phyloP scores from a whole-genome alignment of 2,329 filamentous ascomycete genomes.

The Xylaria arbuscula region DNA sequence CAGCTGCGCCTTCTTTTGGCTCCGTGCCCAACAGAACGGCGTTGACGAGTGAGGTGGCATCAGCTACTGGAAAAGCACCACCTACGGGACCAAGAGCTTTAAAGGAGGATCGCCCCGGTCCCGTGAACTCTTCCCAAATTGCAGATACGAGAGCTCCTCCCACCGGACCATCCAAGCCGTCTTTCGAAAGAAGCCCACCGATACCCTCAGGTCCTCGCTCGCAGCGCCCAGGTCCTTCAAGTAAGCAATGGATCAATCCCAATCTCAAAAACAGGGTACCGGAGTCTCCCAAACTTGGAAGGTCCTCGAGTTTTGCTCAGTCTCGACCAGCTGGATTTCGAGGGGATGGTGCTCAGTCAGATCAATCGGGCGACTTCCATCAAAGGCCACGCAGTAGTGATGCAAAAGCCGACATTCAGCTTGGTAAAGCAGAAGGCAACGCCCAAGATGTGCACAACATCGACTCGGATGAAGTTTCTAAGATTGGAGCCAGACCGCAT shows the following conservation, averaged over 20 bases:
- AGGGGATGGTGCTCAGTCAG: conserved; percentile 52
- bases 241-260: conserved; percentile 71
- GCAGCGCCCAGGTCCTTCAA: conserved; percentile 63
- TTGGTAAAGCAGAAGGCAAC: conserved; percentile 37
- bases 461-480: conserved; percentile 38
- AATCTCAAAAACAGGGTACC: conserved; percentile 61
- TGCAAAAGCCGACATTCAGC: conserved; percentile 57
- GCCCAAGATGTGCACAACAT: conserved; percentile 39
- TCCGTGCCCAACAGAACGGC: conserved; percentile 62
- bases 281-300: conserved; percentile 63
- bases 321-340: conserved; percentile 52
- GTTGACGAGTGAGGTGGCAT: conserved; percentile 51
- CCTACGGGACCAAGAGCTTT: conserved; percentile 66
- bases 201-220: conserved; percentile 67
- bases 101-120: conserved; percentile 60
- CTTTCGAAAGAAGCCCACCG: conserved; percentile 58
- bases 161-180: conserved; percentile 58
- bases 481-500: conserved; percentile 40
- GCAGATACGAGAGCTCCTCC: conserved; percentile 54
- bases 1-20: conserved; percentile 68
- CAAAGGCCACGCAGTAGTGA: conserved; percentile 65
- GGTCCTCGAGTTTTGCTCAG: conserved; percentile 62
- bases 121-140: conserved; percentile 54
- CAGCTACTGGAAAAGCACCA: conserved; percentile 59
- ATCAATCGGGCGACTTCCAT: conserved; percentile 56